Evolutionary conservation across 2,329 filamentous ascomycete genomes (phyloP).

Genomic region (Nigrospora sphaerica): DNA sequence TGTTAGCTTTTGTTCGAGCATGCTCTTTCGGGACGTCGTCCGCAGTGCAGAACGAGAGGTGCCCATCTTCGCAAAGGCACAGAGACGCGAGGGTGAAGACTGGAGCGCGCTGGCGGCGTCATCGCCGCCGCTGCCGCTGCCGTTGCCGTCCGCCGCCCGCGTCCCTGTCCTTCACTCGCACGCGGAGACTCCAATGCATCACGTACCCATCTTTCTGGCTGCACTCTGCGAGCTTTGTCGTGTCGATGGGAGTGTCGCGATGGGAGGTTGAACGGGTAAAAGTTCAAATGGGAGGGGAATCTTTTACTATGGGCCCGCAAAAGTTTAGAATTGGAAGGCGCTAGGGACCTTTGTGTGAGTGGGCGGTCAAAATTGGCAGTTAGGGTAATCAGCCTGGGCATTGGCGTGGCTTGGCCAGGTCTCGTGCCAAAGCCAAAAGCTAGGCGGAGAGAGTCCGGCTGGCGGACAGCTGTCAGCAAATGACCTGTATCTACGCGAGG

Average conservation of each 20-base stretch:
- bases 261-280: neutral
- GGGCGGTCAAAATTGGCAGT: constrained; percentile 38
- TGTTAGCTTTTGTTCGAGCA: constrained; percentile 60
- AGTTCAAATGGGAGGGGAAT: constrained; percentile 5
- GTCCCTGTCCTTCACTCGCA: constrained; percentile 24
- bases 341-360: constrained; percentile 17
- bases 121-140: neutral
- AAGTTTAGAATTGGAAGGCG: constrained; percentile 3
- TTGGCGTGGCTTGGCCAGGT: constrained; percentile 3
- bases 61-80: neutral
- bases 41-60: constrained; percentile 12
- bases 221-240: constrained; percentile 24
- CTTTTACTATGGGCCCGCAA: constrained; percentile 10
- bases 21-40: constrained; percentile 42
- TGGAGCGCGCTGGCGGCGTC: neutral
- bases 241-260: constrained; percentile 25
- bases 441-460: too few relatives aligned
- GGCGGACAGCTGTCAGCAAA: too few relatives aligned
- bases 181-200: constrained; percentile 32
- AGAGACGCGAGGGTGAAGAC: neutral
- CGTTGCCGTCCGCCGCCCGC: neutral
- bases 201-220: constrained; percentile 57
- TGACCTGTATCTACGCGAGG: too few relatives aligned
- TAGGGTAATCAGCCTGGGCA: constrained; percentile 27
- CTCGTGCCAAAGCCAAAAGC: too few relatives aligned